Evolutionary conservation across 331 rosid species (phyloP).

Genomic region (Prunus yedoensis): DNA sequence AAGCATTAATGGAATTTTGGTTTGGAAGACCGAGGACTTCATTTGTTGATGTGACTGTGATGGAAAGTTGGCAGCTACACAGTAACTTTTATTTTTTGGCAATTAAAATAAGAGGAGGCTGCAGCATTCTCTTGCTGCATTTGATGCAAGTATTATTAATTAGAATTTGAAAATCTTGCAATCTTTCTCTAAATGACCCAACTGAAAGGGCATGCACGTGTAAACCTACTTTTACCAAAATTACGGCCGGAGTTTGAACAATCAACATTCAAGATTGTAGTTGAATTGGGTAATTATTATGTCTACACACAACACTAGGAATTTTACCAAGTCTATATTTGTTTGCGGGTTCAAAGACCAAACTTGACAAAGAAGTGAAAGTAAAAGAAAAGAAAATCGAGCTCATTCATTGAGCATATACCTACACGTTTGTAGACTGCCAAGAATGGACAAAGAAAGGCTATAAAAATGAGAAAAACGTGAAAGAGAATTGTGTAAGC

Average conservation of each 20-base stretch:
- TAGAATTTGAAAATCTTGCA: conserved; percentile 10
- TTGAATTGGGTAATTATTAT: conserved; percentile 1
- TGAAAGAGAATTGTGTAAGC: neutral
- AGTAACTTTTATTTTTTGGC: no score
- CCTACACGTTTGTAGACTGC: conserved; percentile 2
- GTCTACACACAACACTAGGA: neutral
- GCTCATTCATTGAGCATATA: neutral
- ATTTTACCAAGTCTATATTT: neutral
- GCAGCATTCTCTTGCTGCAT: neutral
- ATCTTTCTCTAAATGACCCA: conserved; percentile 20
- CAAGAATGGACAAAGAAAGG: neutral
- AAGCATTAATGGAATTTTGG: conserved; percentile 2
- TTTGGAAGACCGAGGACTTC: conserved; percentile 24
- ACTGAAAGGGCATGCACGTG: conserved; percentile 38
- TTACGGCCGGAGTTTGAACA: conserved; percentile 8
- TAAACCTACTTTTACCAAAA: conserved; percentile 2
- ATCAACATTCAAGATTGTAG: neutral
- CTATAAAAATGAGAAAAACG: neutral
- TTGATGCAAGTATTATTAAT: neutral
- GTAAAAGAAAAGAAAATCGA: neutral
- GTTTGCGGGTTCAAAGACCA: neutral
- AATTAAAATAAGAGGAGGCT: neutral
- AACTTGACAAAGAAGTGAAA: neutral
- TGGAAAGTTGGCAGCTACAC: conserved; percentile 38
- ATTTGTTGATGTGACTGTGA: conserved; percentile 27